Base-by-base conservation (phyloP, 2,329 filamentous ascomycete genomes). In the Alternaria angustiovoidea region DNA sequence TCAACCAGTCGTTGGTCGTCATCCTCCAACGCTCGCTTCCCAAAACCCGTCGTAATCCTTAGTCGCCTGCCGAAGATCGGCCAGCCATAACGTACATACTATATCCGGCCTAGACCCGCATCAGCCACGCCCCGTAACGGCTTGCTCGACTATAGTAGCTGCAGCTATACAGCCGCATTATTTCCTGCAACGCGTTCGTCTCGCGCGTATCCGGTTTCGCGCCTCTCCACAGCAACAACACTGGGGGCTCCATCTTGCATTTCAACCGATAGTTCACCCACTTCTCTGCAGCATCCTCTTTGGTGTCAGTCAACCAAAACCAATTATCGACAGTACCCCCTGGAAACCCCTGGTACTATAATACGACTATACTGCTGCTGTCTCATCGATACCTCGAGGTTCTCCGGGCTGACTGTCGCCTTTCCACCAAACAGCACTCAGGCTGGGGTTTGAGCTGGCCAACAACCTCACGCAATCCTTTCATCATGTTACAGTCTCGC, bases 151-250 rank as follows among this genome's bases (percentile, higher is more conserved):
- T 57, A 61, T 61, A 61, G 53, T 63, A 61, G 57, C 54, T 61
- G 57, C 61, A 61, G 26, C 54, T 57, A 63, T 61, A 58, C 48
- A 63, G 59, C 59, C 62, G 58, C 48, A 61, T 57, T 49, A 66
- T 66, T 69, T 62, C 67, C 68, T 72, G 67, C 51, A 63, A 74
- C 76, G 75, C 76, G 69, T 77, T 68, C 61, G 62, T 66, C 58
- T 72, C 66, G 65, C 61, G 60, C 63, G 42, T 65, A 62, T 60
- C 53, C 64, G 58, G 62, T 55, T 62, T 68, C 67, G 70, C 69
- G 63, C 64, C 67, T 70, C 67, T 64, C 71, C 68, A 72, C 67
- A 66, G 65, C 65, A 71, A 68, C 65, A 68, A 65, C 66, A 64
- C 60, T 61, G 64, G 55, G 62, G 62, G 38, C 65, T 66, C 61